Base-by-base conservation (phyloP, 2,329 filamentous ascomycete species). In the Pseudogymnoascus sp. region DNA sequence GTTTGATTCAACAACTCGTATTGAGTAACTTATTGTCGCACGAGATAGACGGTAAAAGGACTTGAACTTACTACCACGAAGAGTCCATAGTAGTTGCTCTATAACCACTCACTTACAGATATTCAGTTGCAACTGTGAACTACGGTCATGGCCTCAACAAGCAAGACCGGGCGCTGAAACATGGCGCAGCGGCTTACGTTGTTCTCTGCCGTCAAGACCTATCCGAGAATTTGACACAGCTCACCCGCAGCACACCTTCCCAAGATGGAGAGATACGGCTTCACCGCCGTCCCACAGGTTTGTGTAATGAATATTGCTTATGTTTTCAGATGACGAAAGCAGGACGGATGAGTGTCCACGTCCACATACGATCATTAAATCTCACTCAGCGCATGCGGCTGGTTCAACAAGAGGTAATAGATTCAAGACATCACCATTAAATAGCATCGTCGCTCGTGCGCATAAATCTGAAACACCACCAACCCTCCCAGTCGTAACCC, bases 351-450 rank as follows among this genome's bases (percentile, higher is more conserved):
- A 12, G 10, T 4, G 12, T 18, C 25, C 1, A 18, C n/a, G 18
- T 16, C 23, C 1, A 14, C 10, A 34, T 18, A 18, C 46, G 18
- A 18, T 2, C n/a, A 31, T 31, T 18, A 34, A 16, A 18, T 56
- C n/a, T n/a, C n/a, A 18, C 8, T 10, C 10, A 28, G 14, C n/a
- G 12, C 8, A 56, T 34, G 46, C 8, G 8, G 25, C n/a, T 0
- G 25, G n/a, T 5, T 56, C 25, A 31, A 34, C 46, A 16, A n/a
- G 0, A 34, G 25, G 28, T 56, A 56, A 34, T 34, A 56, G 8
- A 34, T 56, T 56, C 28, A 56, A 56, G 25, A 56, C 34, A 56
- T 56, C 28, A 31, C 18, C 28, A 56, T 56, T 56, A 56, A 56
- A 56, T 56, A 56, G 46, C 46, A 56, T 31, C 25, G 12, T 56